These are phyloP conservation scores for Rubus parviflorus DNA, from an alignment of 306 rosid species.

Conservation along the genomic window DNA sequence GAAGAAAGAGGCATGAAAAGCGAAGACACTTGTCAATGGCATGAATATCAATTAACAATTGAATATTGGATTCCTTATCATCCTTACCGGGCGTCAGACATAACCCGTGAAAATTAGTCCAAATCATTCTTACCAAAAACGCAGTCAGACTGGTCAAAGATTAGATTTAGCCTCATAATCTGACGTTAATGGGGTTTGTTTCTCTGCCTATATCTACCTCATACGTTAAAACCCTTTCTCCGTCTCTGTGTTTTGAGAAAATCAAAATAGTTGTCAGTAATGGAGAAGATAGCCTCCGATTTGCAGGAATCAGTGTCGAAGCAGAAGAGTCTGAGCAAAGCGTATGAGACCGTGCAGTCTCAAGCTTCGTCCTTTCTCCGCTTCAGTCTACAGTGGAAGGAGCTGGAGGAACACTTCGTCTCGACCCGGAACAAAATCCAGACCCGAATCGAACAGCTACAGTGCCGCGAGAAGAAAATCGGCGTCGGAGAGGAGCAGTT, in stretches of 20 bases:
- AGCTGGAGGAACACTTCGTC: background rate
- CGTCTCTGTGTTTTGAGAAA: background rate
- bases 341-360: constrained; percentile 1
- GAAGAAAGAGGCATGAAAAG: no score
- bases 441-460: background rate
- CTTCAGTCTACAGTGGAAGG: background rate
- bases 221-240: background rate
- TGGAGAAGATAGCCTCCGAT: background rate
- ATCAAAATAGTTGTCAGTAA: background rate
- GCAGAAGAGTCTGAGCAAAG: background rate
- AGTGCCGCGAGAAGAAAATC: background rate
- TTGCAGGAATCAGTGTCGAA: background rate
- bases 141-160: no score
- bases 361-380: constrained; percentile 28
- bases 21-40: no score
- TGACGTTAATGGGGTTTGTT: no score
- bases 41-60: no score
- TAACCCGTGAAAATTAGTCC: no score
- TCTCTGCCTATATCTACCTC: no score
- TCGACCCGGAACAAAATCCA: background rate
- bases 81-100: no score
- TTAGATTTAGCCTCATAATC: no score
- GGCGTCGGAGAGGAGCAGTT: no score
- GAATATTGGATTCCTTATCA: no score
- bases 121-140: no score